Base-by-base conservation (phyloP, 495 filamentous ascomycete genomes). In the Cercophora scortea region DNA sequence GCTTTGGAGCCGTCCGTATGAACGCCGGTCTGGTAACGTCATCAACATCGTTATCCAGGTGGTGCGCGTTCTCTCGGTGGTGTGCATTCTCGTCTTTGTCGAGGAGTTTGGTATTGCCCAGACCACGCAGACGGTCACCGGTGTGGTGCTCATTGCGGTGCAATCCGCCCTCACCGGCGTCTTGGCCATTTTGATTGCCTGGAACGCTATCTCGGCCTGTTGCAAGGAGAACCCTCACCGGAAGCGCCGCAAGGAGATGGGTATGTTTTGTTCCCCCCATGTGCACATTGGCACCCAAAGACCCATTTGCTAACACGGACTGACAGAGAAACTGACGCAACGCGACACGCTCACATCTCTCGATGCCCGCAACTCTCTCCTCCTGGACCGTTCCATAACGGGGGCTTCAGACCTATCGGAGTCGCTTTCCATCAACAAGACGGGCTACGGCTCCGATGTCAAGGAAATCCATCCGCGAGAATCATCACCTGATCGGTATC, bases 1-100 rank as follows among this genome's bases (percentile, higher is more conserved):
- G 19, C 56, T 93, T 38, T 96, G 89, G 88, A 81, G 80, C 53
- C 81, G 89, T 19, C 93, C 93, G 8, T 98, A 88, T 60, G 87
- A 89, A 59, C 81, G 85, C 47, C 88, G 84, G 63, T 86, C 88
- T 8, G 84, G 88, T 49, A 92, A 92, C 69, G 83, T 93, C 66
- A 88, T 98, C 80, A 96, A 97, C 72, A 89, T 93, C 59, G 76
- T 84, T 59, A 96, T 98, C 61, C 89, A 95, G 64, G 78, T 90
- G 43, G 91, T 96, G n/a, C 84, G 93, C n/a, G 89, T 95, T 7
- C 71, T 95, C 41, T 96, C 92, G 1, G 86, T 94, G 32, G 79
- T 80, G 38, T 95, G 92, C 68, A 89, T 97, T 58, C 67, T 98
- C 59, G 76, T 97, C 32, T 98, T 97, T 61, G 92, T 96, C 15